A percentile compares a stretch with the other conserved stretches of the same genome.
Evolutionary conservation across 1,284 basidiomycete genomes (phyloP).

Genomic region (Malassezia pachydermatis): DNA sequence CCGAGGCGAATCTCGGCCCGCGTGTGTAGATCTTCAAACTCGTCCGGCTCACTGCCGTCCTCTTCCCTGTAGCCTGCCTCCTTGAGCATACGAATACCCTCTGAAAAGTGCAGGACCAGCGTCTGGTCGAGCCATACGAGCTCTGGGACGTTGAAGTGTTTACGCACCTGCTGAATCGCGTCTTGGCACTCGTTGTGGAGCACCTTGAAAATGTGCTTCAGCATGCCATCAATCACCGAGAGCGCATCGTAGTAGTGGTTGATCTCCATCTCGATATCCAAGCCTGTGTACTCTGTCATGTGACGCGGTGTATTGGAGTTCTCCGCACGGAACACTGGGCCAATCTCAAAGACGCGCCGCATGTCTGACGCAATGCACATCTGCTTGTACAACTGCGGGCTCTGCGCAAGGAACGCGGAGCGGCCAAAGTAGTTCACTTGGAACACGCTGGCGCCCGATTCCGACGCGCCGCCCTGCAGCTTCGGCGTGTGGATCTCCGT

Average conservation of each 20-base stretch:
- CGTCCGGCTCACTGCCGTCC: slow-evolving; percentile 31
- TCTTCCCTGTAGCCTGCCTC: slow-evolving; percentile 45
- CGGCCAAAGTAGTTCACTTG: slow-evolving; percentile 44
- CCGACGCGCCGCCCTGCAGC: slow-evolving; percentile 40
- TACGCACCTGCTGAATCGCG: slow-evolving; percentile 28
- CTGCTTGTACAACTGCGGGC: slow-evolving; percentile 44
- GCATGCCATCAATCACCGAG: slow-evolving; percentile 35
- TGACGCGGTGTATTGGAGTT: slow-evolving; percentile 45
- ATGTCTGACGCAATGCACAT: slow-evolving; percentile 43
- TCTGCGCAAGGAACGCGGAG: slow-evolving; percentile 38
- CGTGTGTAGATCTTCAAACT: slow-evolving; percentile 52
- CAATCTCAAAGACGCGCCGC: slow-evolving; percentile 42
- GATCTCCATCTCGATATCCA: slow-evolving; percentile 45
- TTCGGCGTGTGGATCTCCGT: slow-evolving; percentile 45
- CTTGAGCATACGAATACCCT: slow-evolving; percentile 65
- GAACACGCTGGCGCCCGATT: slow-evolving; percentile 40
- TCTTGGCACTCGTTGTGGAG: slow-evolving; percentile 24
- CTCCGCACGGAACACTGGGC: slow-evolving; percentile 44
- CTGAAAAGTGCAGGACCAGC: slow-evolving; percentile 62
- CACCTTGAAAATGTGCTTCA: slow-evolving; percentile 37
- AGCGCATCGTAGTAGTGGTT: slow-evolving; percentile 43
- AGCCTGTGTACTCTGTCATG: slow-evolving; percentile 43
- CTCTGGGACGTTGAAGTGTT: slow-evolving; percentile 32
- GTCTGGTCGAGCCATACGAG: slow-evolving; percentile 49
- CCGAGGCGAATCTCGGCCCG: slow-evolving; percentile 87